Conservation (phyloP, 352 stramenopile genomes). For the Phytophthora cajani region DNA sequence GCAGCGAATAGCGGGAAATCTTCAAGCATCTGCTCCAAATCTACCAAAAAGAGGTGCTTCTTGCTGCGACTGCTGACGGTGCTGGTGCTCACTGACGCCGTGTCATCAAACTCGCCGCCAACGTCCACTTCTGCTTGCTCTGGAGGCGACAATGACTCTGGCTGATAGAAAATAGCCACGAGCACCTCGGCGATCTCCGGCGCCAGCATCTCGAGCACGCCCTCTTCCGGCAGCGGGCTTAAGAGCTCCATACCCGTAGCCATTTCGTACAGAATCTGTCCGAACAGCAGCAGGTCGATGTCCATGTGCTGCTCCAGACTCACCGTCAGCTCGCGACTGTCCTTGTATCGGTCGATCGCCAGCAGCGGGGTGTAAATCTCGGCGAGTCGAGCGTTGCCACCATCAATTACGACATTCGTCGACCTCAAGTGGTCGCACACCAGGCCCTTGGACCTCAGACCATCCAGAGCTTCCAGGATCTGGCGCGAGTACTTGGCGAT, state of each 20-base stretch:
- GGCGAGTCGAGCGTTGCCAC: conserved; percentile 57
- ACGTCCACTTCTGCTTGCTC: conserved; percentile 6
- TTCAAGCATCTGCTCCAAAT: conserved; percentile 47
- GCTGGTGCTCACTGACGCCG: conserved; percentile 21
- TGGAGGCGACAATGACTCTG: conserved; percentile 16
- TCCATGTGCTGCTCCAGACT: conserved; percentile 69
- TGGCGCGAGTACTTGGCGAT: conserved; percentile 69
- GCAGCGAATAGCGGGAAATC: conserved; percentile 51
- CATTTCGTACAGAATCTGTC: conserved; percentile 83
- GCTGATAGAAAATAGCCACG: conserved; percentile 56
- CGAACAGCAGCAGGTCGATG: conserved; percentile 75
- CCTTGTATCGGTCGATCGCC: conserved; percentile 60
- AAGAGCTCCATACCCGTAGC: conserved; percentile 66
- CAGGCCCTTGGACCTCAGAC: conserved; percentile 63
- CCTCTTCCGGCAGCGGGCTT: conserved; percentile 47
- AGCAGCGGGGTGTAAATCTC: conserved; percentile 76
- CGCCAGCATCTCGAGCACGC: conserved; percentile 56
- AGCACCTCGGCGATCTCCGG: conserved; percentile 70
- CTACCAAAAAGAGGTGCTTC: conserved; percentile 45
- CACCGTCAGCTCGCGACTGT: conserved; percentile 64
- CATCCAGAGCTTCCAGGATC: conserved; percentile 63
- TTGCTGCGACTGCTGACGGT: conserved; percentile 32
- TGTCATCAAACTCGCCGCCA: conserved; percentile 26
- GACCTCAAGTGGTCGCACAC: conserved; percentile 74
- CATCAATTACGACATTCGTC: conserved; percentile 72